These are phyloP conservation scores for Geotrichum macrosporum DNA, from an alignment of 1,139 yeast genomes.

Conservation along the genomic window DNA sequence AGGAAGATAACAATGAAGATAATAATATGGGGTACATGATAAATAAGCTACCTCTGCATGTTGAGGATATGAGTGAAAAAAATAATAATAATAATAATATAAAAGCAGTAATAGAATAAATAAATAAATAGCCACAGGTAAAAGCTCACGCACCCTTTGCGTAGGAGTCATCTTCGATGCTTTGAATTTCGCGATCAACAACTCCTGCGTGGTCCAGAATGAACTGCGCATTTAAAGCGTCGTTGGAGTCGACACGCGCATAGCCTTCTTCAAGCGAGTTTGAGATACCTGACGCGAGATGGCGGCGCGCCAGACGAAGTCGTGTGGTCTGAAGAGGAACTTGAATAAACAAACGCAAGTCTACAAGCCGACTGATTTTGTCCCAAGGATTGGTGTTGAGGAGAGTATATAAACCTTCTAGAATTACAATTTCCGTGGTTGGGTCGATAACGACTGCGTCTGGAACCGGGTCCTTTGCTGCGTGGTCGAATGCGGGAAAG, in stretches of 20 bases:
- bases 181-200: constrained; percentile 29
- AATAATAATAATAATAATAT: too few species aligned
- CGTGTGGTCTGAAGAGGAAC: constrained; percentile 48
- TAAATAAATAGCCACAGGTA: neutral
- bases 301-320: constrained; percentile 64
- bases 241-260: constrained; percentile 62
- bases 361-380: constrained; percentile 33
- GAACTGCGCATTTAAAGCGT: constrained; percentile 59
- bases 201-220: constrained; percentile 46
- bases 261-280: constrained; percentile 53
- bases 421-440: constrained; percentile 45
- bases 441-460: constrained; percentile 46
- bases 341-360: constrained; percentile 40
- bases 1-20: constrained; percentile 10
- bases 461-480: constrained; percentile 54
- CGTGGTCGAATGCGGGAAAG: constrained; percentile 73
- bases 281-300: constrained; percentile 65
- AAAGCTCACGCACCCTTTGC: too few species aligned
- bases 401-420: constrained; percentile 50
- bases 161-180: constrained; percentile 24
- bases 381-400: constrained; percentile 40
- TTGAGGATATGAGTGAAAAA: too few species aligned
- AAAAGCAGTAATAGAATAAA: neutral
- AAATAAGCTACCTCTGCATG: neutral
- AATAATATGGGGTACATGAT: neutral